Base-by-base conservation (phyloP, 2,329 filamentous ascomycete species). In the Ceratocystis colombiana region DNA sequence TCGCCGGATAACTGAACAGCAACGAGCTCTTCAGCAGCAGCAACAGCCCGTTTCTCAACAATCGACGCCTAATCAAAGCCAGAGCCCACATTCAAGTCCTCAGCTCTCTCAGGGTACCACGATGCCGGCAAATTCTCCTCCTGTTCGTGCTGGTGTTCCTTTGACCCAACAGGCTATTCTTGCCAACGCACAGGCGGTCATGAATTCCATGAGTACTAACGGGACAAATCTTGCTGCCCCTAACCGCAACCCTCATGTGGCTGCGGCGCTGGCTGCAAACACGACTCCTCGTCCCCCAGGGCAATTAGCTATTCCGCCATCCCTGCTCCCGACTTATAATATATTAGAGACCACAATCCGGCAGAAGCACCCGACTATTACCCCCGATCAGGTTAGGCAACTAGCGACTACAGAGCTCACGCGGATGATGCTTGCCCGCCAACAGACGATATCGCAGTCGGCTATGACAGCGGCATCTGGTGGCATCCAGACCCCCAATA, bases 1-100 rank as follows among this genome's bases (percentile, higher is more conserved):
- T 17, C 84, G 85, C 65, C 82, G 84, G 55, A 84, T 89, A 53
- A 80, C 87, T 10, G 85, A 88, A 71, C 83, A 86, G 71, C 84
- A 87, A 71, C 79, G 83, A 15, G 79, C 76, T 12, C 77, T 80
- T 2, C 78, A 81, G 68, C 75, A 79, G 71, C 79, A 80, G 65
- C 77, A 79, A 50, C 74, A 77, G 53, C 72, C 66, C 7, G 65
- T 70, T 68, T 45, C 67, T 68, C 20, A 72, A 72, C 57, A 72
- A 70, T 33, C 72, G 71, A 67, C 70, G 70, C 25, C 72, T 70
- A 50, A 55, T 63, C 71, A 73, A 67, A 64, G 72, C 68, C 68
- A 76, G 71, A 69, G 75, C 70, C 28, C 75, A 28, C 74, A 73
- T 44, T 71, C 74, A 46, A 74, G 69, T 20, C 77, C 78, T 59